A percentile compares a stretch with the other conserved stretches of the same genome.
These are phyloP conservation scores for Penicillium turbatum DNA, from an alignment of 495 filamentous ascomycete genomes.

Conservation along the genomic window DNA sequence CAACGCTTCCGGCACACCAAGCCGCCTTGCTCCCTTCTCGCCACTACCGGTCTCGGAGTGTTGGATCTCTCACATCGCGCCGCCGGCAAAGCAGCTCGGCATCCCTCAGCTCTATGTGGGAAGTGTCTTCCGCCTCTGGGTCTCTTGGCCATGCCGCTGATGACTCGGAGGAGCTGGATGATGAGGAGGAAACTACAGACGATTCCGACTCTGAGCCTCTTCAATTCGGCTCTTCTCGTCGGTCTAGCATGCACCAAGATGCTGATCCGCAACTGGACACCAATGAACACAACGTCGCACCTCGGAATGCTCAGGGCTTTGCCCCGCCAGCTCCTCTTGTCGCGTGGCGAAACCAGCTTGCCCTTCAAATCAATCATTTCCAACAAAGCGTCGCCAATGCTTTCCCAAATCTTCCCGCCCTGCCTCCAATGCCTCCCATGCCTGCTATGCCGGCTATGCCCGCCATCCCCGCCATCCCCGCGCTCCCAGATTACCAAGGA, in stretches of 20 bases:
- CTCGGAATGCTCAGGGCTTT: slow-evolving; percentile 34
- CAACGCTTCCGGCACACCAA: slow-evolving; percentile 54
- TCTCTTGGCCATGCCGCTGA: slow-evolving; percentile 41
- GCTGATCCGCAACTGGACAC: slow-evolving; percentile 15
- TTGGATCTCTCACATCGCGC: slow-evolving; percentile 49
- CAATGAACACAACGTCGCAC: slow-evolving; percentile 26
- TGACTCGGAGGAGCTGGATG: slow-evolving; percentile 38
- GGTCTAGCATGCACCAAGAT: slow-evolving; percentile 44
- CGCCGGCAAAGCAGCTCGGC: slow-evolving; percentile 64
- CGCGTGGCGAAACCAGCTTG: slow-evolving; percentile 72
- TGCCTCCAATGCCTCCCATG: slow-evolving; percentile 52
- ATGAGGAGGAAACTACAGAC: slow-evolving; percentile 35
- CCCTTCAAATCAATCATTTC: slow-evolving; percentile 72
- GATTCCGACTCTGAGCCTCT: slow-evolving; percentile 36
- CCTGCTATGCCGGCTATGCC: slow-evolving; percentile 53
- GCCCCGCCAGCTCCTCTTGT: slow-evolving; percentile 60
- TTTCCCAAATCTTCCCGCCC: slow-evolving; percentile 62
- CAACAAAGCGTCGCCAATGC: slow-evolving; percentile 67
- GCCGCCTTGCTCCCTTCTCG: slow-evolving; percentile 49
- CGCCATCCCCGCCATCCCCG: slow-evolving; percentile 53
- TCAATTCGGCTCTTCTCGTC: slow-evolving; percentile 43
- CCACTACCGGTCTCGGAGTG: slow-evolving; percentile 56
- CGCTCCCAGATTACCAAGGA: slow-evolving; percentile 67
- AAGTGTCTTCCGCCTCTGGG: slow-evolving; percentile 43
- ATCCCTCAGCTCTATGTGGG: slow-evolving; percentile 62